A percentile compares a stretch with the other conserved stretches of the same genome.
Evolutionary conservation across 2,329 filamentous ascomycete species (phyloP).

Genomic region (Aschersonia sp.): DNA sequence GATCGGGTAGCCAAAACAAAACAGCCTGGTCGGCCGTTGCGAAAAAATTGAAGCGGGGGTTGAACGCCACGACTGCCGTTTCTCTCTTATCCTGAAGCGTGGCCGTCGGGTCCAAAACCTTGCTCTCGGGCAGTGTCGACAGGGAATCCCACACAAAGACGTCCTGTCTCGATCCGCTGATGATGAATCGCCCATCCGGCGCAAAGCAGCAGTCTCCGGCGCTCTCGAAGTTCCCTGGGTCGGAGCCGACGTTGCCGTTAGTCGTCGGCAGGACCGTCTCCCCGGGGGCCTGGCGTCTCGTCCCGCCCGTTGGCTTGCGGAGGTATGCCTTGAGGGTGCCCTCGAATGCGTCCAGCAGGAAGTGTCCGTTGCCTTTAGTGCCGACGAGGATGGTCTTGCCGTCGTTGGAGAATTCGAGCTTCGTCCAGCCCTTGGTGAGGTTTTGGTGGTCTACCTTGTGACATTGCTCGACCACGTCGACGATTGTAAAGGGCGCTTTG

Average conservation of each 20-base stretch:
- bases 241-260: conserved; percentile 15
- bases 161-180: conserved; percentile 65
- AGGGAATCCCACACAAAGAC: conserved; percentile 79
- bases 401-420: conserved; percentile 91
- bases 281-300: conserved; percentile 36
- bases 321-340: conserved; percentile 67
- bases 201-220: conserved; percentile 78
- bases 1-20: conserved; percentile 64
- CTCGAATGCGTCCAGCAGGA: conserved; percentile 84
- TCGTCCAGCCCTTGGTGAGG: conserved; percentile 63
- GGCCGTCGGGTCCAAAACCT: conserved; percentile 47
- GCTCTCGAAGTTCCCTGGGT: conserved; percentile 30
- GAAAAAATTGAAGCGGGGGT: conserved; percentile 83
- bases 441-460: conserved; percentile 39
- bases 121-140: conserved; percentile 36
- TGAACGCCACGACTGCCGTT: conserved; percentile 69
- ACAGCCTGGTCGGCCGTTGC: conserved; percentile 80
- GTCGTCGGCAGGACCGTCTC: conserved; percentile 21
- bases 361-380: conserved; percentile 75
- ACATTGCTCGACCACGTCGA: conserved; percentile 57
- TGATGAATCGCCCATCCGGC: conserved; percentile 76
- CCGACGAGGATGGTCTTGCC: conserved; percentile 76
- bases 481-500: conserved; percentile 74
- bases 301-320: conserved; percentile 39
- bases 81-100: conserved; percentile 53